Percentiles rank a stretch among this genome's conserved stretches.
These are phyloP conservation scores for Termitomyces sp. DNA, from an alignment of 768 basidiomycete genomes.

Conservation along the genomic window DNA sequence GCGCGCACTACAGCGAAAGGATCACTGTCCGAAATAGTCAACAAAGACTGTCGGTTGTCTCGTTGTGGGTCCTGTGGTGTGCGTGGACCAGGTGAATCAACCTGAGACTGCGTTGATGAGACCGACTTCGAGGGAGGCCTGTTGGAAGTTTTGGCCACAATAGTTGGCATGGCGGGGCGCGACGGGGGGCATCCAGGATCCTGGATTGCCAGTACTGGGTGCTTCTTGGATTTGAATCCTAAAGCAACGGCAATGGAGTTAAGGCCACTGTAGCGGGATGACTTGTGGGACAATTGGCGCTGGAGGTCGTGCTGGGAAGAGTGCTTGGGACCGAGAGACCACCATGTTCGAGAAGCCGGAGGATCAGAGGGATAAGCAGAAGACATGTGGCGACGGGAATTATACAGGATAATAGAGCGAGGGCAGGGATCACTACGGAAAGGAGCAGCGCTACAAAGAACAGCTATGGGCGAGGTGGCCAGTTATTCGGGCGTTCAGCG, in stretches of 20 bases:
- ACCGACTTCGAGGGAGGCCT: slow-evolving; percentile 55
- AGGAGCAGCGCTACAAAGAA: not conserved
- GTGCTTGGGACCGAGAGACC: slow-evolving; percentile 37
- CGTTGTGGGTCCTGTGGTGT: slow-evolving; percentile 52
- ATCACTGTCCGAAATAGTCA: slow-evolving; percentile 63
- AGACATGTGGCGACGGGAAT: slow-evolving; percentile 27
- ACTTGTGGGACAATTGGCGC: slow-evolving; percentile 30
- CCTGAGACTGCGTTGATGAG: slow-evolving; percentile 54
- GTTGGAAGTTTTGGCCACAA: slow-evolving; percentile 25
- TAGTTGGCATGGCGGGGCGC: slow-evolving; percentile 22
- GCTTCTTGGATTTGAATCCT: slow-evolving; percentile 64
- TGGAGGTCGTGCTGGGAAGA: slow-evolving; percentile 27
- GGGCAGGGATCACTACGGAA: not conserved
- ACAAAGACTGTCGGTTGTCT: slow-evolving; percentile 46
- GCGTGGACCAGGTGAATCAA: slow-evolving; percentile 51
- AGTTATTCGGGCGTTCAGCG: slow-evolving; percentile 8
- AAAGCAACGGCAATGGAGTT: slow-evolving; percentile 60
- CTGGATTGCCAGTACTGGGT: slow-evolving; percentile 50
- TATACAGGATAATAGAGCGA: slow-evolving; percentile 9
- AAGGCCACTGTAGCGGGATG: slow-evolving; percentile 28
- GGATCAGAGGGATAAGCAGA: slow-evolving; percentile 32
- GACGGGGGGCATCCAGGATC: slow-evolving; percentile 37
- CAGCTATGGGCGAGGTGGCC: slow-evolving; percentile 6
- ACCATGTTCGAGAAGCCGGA: slow-evolving; percentile 41
- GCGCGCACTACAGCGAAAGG: slow-evolving; percentile 55